Conservation (phyloP, 306 rosid genomes). For the Lagenaria siceraria region DNA sequence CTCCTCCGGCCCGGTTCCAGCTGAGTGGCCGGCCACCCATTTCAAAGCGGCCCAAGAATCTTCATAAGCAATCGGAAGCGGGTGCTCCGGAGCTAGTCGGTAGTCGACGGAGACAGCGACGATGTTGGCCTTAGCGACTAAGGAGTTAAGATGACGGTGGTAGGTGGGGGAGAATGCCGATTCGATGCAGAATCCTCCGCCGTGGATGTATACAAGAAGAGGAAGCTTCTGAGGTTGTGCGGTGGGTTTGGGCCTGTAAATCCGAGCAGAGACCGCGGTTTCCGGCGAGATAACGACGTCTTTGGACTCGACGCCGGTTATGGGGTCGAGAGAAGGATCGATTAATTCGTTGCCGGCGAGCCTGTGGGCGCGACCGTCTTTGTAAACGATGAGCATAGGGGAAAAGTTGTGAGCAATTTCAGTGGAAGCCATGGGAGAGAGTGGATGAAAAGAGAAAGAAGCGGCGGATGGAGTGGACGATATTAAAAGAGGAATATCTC, state of each 20-base stretch:
- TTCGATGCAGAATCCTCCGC: constrained; percentile 58
- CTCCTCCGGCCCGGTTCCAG: constrained; percentile 35
- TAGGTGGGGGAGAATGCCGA: constrained; percentile 40
- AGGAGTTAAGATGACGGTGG: constrained; percentile 25
- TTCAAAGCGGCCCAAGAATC: constrained; percentile 49
- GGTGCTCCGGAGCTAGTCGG: constrained; percentile 61
- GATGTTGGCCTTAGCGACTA: constrained; percentile 25
- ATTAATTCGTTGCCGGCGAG: constrained; percentile 20
- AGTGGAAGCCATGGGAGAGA: constrained; percentile 23
- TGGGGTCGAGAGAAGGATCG: constrained; percentile 32
- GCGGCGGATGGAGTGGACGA: background rate
- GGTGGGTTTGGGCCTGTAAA: constrained; percentile 34
- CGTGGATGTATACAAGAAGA: constrained; percentile 48
- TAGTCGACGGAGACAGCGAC: constrained; percentile 57
- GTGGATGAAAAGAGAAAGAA: background rate
- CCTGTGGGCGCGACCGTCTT: constrained; percentile 45
- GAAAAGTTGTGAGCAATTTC: constrained; percentile 26
- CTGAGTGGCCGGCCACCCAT: constrained; percentile 48
- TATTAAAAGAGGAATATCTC: too few species aligned
- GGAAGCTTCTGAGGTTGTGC: constrained; percentile 39
- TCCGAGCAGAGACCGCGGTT: constrained; percentile 35
- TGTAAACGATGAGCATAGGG: constrained; percentile 44
- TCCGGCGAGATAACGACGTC: constrained; percentile 45
- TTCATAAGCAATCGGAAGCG: constrained; percentile 36
- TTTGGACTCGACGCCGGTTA: constrained; percentile 46